Base-by-base conservation (phyloP, 495 filamentous ascomycete species). In the Trichoderma asperelloides region DNA sequence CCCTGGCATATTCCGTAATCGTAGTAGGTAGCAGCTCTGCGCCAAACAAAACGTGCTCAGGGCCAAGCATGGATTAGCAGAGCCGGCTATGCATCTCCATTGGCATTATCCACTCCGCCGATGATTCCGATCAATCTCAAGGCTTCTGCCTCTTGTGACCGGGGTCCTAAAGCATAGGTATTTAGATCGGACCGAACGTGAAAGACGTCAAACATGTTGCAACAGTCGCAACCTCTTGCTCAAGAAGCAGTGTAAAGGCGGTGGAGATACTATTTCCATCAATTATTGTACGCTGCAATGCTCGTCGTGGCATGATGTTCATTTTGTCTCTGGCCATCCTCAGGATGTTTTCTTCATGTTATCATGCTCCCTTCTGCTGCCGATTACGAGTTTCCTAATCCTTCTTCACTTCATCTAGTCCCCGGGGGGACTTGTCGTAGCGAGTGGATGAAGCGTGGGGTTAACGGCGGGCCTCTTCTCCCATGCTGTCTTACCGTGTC, bases 51-150 rank as follows among this genome's bases (percentile, higher is more conserved):
- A 51, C 47, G 16, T 51, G 47, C 47, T 51, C 47, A 51, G 13
- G 41, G 41, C 41, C 12, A 45, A 18, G 41, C 41, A 16, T 18
- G 41, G 18, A 16, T 18, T 45, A 16, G 12, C 18, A 45, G 16
- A 45, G 41, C 41, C 41, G 41, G 41, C 12, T 45, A 6, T 25
- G 18, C n/a, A 9, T 21, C 5, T 21, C 16, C 49, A n/a, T 25
- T n/a, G 49, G 49, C 49, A 55, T 11, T 21, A 28, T 60, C 55
- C 55, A 60, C 55, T 60, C 30, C 55, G 25, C 55, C 55, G 55
- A 60, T 60, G 25, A 30, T 60, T 13, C 55, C 55, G 55, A 60
- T 60, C 55, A 60, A 60, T 60, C 55, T 60, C 55, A 12, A 21
- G 23, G 9, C 6, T 21, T 51, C 21, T 21, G 18, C n/a, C 9